These are phyloP conservation scores for Penicillium sp. DNA, from an alignment of 2,329 filamentous ascomycete species.

Conservation along the genomic window DNA sequence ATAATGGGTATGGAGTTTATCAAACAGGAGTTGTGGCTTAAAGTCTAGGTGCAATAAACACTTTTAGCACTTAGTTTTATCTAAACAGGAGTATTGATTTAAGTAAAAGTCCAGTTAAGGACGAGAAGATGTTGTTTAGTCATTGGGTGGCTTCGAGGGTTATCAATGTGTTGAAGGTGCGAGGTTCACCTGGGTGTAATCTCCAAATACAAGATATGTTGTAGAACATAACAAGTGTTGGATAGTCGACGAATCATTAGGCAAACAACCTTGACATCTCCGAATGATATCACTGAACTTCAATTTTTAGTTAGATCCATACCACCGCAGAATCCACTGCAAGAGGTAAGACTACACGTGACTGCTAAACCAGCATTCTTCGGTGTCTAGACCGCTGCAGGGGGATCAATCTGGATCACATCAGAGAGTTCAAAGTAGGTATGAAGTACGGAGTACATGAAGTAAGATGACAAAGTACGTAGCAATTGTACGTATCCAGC, in stretches of 20 bases:
- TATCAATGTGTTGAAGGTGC: background rate
- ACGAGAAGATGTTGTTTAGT: background rate
- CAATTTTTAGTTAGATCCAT: background rate
- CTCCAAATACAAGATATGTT: background rate
- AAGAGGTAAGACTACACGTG: background rate
- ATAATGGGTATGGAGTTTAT: background rate
- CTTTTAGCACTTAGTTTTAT: background rate
- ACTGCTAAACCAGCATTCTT: background rate
- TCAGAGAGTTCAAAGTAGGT: background rate
- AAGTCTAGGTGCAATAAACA: background rate
- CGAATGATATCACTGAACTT: background rate
- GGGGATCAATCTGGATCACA: conserved; percentile 1
- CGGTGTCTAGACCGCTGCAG: conserved; percentile 6
- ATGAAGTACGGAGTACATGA: background rate
- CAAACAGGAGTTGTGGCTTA: background rate
- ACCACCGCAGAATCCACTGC: background rate
- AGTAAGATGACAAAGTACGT: conserved; percentile 11
- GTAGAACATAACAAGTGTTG: too few species aligned
- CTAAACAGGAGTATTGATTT: too few species aligned
- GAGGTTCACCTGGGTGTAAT: background rate
- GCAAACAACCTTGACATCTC: too few species aligned
- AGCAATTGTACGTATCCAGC: conserved; percentile 6
- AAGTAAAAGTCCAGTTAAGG: background rate
- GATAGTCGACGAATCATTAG: background rate
- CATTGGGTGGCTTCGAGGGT: background rate